Evolutionary conservation across 2,329 filamentous ascomycete species (phyloP), one percentile per base, ranked within the genome.

Genomic region (Aspergillus novoparasiticus): DNA sequence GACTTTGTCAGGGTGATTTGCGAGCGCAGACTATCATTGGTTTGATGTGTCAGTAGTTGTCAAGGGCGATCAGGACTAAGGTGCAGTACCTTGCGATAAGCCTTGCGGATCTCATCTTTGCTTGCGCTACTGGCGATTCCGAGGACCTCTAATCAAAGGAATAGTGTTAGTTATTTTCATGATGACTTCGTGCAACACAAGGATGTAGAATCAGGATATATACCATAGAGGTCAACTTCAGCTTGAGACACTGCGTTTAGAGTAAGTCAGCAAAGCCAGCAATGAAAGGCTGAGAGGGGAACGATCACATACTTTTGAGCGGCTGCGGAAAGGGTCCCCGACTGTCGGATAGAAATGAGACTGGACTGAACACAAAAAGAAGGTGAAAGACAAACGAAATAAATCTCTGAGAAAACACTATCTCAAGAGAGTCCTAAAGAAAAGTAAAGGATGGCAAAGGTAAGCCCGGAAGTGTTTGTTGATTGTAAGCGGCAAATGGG

Each of bases 1-100:
- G 62, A 96, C 95, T 82, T 99, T 99, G 82, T 99, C 95, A 54
- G 95, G 95, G 75, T 99, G 95, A 75, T 93, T 91, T 76, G 89
- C 87, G 59, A 97, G 86, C 14, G 94, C 93, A 68, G 93, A 90
- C 93, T 96, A 71, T 59, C 62, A 39, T 32, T 41, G 9, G 28
- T 34, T 14, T 16, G 1, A 12, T 23, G 6, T 28, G 30, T 54
- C 12, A 39, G 23, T 48, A 6, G 19, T 1, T 28, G 19, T 10
- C 12, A 16, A 23, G 5, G 4, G 32, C n/a, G 45, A n/a, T 2
- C 16, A 19, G 32, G 16, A 4, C 1, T 16, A 12, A 34, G 23
- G 14, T 26, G 50, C 60, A 81, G 71, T 71, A 94, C 94, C 87
- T 96, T 97, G 81, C 94, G 91, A 82, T 97, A 97, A 65, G 94